Evolutionary conservation across 2,329 filamentous ascomycete genomes (phyloP).

Genomic region (Verticillium alfalfae): DNA sequence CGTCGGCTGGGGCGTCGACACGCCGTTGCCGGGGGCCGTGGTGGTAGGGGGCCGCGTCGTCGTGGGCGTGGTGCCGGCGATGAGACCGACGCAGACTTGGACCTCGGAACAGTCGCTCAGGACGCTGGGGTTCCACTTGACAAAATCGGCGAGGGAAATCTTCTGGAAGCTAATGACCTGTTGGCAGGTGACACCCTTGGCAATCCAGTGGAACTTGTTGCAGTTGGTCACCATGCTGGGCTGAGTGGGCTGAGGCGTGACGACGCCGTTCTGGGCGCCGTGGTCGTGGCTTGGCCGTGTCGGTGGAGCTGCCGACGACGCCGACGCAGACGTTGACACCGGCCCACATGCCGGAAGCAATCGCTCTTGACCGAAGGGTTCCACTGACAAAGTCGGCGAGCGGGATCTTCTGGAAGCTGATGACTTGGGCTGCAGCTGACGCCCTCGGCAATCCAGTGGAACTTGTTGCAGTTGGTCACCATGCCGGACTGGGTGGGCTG

Average conservation of each 20-base stretch:
- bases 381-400: constrained; percentile 15
- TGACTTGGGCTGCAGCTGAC: constrained; percentile 6
- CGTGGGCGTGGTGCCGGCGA: not conserved
- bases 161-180: constrained; percentile 1
- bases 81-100: constrained; percentile 5
- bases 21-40: not conserved
- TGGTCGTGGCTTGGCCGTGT: not conserved
- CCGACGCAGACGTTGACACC: constrained; percentile 6
- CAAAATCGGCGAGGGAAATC: constrained; percentile 7
- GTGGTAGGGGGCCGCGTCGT: not conserved
- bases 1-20: constrained; percentile 7
- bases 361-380: constrained; percentile 8
- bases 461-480: constrained; percentile 9
- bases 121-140: constrained; percentile 11
- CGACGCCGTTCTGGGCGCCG: not conserved
- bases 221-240: constrained; percentile 11
- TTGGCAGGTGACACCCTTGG: constrained; percentile 6
- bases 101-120: constrained; percentile 7
- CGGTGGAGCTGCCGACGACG: not conserved
- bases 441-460: constrained; percentile 3
- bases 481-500: constrained; percentile 6
- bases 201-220: constrained; percentile 12
- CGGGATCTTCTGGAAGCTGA: not conserved
- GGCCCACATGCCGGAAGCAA: constrained; percentile 6
- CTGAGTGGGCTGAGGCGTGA: constrained; percentile 10